Conservation (phyloP, 164 flowering plant genomes). For the Pachysandra terminalis region DNA sequence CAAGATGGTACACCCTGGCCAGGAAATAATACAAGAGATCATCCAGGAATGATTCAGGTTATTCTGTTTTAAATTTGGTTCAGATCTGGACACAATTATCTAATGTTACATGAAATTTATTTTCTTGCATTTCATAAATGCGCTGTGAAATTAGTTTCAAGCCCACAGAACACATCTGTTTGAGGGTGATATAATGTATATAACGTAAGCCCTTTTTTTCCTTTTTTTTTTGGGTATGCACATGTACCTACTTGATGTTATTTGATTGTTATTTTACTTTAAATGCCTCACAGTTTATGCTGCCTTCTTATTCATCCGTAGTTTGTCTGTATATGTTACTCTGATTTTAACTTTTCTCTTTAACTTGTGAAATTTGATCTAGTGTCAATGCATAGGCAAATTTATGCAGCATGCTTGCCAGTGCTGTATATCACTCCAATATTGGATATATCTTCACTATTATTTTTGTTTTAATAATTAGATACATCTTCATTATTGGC, state of each 20-base stretch:
- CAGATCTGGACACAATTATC: no score
- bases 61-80: no score
- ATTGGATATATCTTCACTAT: neutral
- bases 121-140: no score
- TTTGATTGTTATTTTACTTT: no score
- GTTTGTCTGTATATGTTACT: neutral
- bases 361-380: neutral
- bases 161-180: no score
- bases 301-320: no score
- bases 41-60: conserved; percentile 72
- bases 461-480: no score
- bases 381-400: neutral
- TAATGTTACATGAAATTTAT: no score
- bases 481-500: conserved; percentile 6
- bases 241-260: no score
- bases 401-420: neutral
- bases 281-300: no score
- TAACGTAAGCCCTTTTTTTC: neutral
- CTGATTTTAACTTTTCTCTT: neutral
- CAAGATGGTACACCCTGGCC: conserved; percentile 71
- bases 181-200: neutral
- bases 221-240: no score
- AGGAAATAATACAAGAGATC: conserved; percentile 57
- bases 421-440: neutral
- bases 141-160: no score